These are phyloP conservation scores for Ascochyta viciae-villosae DNA, from an alignment of 2,329 filamentous ascomycete genomes.

Conservation along the genomic window DNA sequence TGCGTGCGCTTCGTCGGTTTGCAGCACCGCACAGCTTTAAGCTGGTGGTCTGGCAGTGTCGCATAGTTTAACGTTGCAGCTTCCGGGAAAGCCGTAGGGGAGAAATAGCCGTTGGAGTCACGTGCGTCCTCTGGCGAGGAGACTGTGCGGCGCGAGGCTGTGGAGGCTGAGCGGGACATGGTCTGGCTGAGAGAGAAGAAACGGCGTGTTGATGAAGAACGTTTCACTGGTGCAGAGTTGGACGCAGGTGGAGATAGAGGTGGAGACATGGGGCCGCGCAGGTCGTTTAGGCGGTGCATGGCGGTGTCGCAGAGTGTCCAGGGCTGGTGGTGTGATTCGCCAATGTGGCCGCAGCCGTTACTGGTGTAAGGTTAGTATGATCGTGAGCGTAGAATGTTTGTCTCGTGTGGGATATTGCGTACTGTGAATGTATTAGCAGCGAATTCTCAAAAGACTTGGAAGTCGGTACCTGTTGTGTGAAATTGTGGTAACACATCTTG, in stretches of 20 bases:
- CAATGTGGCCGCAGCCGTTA: conserved; percentile 45
- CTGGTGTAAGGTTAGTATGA: not conserved
- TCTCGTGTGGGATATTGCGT: not conserved
- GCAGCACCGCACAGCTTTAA: conserved; percentile 29
- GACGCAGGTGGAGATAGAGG: conserved; percentile 27
- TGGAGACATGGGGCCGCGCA: conserved; percentile 40
- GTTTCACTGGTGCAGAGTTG: conserved; percentile 25
- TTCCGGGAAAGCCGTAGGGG: not conserved
- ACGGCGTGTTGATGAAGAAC: conserved; percentile 31
- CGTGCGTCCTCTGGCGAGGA: conserved; percentile 20
- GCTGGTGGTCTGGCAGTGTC: conserved; percentile 37
- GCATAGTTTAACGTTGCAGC: conserved; percentile 24
- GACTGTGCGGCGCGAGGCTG: conserved; percentile 27
- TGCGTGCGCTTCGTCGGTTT: conserved; percentile 27
- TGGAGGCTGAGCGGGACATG: conserved; percentile 34
- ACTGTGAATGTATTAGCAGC: not conserved
- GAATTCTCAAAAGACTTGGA: not conserved
- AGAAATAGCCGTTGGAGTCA: conserved; percentile 21
- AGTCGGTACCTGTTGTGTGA: conserved; percentile 33
- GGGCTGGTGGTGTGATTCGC: conserved; percentile 30
- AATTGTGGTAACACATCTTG: conserved; percentile 44
- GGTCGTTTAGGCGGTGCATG: conserved; percentile 27
- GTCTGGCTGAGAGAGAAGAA: conserved; percentile 35
- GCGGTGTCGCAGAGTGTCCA: conserved; percentile 41
- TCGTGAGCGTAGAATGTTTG: not conserved